A percentile compares a stretch with the other conserved stretches of the same genome.
Evolutionary conservation across 331 rosid genomes (phyloP).

Genomic region (Arachis monticola): DNA sequence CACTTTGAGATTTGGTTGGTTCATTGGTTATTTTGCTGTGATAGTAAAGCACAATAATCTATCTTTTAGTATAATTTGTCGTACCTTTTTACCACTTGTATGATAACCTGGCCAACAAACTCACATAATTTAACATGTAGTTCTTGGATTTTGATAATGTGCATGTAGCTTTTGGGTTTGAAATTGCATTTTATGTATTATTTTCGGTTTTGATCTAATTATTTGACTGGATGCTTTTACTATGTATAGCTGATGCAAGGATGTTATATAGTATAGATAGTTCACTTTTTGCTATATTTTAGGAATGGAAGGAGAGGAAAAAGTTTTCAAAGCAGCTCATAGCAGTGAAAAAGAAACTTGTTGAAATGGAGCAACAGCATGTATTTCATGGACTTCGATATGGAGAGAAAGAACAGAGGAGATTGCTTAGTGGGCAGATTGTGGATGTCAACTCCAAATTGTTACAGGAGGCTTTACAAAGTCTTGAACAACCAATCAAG

Average conservation of each 20-base stretch:
- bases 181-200: constrained; percentile 12
- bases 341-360: constrained; percentile 87
- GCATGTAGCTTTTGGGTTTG: constrained; percentile 23
- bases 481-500: constrained; percentile 55
- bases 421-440: constrained; percentile 82
- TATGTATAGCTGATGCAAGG: constrained; percentile 13
- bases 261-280: constrained; percentile 10
- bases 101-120: constrained; percentile 16
- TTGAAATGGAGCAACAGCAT: constrained; percentile 85
- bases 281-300: constrained; percentile 43
- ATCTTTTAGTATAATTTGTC: constrained; percentile 1
- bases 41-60: neutral
- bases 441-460: constrained; percentile 70
- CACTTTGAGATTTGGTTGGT: constrained; percentile 15
- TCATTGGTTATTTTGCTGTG: neutral
- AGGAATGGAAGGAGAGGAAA: constrained; percentile 97
- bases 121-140: constrained; percentile 6
- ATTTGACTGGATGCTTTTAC: constrained; percentile 21
- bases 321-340: constrained; percentile 80
- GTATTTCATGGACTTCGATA: constrained; percentile 73
- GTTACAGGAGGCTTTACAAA: constrained; percentile 67
- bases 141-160: constrained; percentile 29
- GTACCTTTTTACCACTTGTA: constrained; percentile 7
- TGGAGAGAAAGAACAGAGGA: constrained; percentile 83
- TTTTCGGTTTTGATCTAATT: constrained; percentile 21